phyloP scores from a whole-genome alignment of 495 filamentous ascomycete genomes.

The Glonium stellatum region DNA sequence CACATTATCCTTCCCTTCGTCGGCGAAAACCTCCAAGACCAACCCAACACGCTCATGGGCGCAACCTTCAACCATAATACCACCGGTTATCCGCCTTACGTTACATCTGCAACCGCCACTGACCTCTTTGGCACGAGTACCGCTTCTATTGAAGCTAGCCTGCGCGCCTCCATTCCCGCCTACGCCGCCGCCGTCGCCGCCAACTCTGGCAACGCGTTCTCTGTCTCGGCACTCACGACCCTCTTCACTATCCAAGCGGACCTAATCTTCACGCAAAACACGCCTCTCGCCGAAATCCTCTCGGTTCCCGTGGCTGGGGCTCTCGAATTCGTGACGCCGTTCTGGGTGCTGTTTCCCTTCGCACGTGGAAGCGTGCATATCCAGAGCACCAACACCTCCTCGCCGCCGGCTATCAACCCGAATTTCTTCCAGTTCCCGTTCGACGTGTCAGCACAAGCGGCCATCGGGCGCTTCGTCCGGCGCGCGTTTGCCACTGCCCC shows the following conservation, averaged over 20 bases:
- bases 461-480: neutral
- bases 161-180: slow-evolving; percentile 32
- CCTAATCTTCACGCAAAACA: slow-evolving; percentile 12
- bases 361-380: slow-evolving; percentile 15
- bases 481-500: slow-evolving; percentile 9
- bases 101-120: slow-evolving; percentile 9
- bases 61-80: slow-evolving; percentile 4
- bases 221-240: slow-evolving; percentile 60
- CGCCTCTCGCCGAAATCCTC: slow-evolving; percentile 15
- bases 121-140: slow-evolving; percentile 12
- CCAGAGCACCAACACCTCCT: neutral
- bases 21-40: slow-evolving; percentile 20
- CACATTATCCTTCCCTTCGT: slow-evolving; percentile 29
- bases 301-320: slow-evolving; percentile 3
- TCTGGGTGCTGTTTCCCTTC: slow-evolving; percentile 21
- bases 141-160: slow-evolving; percentile 11
- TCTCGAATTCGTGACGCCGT: neutral
- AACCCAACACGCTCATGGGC: slow-evolving; percentile 12
- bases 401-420: slow-evolving; percentile 10
- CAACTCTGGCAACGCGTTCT: slow-evolving; percentile 37
- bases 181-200: slow-evolving; percentile 31
- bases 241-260: slow-evolving; percentile 62
- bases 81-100: slow-evolving; percentile 17
- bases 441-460: slow-evolving; percentile 8
- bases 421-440: slow-evolving; percentile 17